These are phyloP conservation scores for Hanseniaspora vineae DNA, from an alignment of 805 yeast species.

Conservation along the genomic window DNA sequence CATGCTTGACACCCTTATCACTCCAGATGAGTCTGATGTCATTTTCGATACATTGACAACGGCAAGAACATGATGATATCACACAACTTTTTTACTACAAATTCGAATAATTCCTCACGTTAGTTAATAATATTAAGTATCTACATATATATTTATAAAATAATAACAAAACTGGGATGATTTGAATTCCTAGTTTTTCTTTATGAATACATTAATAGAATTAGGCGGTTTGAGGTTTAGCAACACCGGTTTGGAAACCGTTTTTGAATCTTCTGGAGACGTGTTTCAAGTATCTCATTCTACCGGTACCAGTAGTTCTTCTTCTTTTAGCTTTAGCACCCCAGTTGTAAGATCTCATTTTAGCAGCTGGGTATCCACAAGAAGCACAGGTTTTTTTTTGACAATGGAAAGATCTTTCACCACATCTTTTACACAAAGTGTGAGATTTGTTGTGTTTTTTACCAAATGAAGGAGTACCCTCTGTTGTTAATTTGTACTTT, in stretches of 20 bases:
- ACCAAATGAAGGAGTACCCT: constrained; percentile 99
- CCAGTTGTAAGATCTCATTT: constrained; percentile 99
- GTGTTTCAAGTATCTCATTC: constrained; percentile 95
- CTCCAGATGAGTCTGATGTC: constrained; percentile 5
- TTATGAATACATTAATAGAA: constrained; percentile 12
- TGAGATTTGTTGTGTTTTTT: constrained; percentile 99
- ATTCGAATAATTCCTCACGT: background rate
- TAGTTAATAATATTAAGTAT: background rate
- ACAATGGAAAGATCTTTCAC: constrained; percentile 95
- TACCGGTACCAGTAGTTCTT: constrained; percentile 99
- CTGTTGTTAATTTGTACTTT: constrained; percentile 22
- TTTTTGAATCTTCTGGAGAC: constrained; percentile 97
- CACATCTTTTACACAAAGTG: constrained; percentile 98
- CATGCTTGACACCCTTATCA: constrained; percentile 2
- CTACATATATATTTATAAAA: background rate
- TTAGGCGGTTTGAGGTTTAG: constrained; percentile 55
- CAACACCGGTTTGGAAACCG: constrained; percentile 90
- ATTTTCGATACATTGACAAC: constrained; percentile 4
- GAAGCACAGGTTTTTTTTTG: constrained; percentile 98
- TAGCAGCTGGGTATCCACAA: constrained; percentile 99
- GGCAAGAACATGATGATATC: background rate
- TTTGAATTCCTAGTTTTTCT: too few species aligned
- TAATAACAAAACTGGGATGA: background rate
- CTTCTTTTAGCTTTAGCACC: constrained; percentile 98
- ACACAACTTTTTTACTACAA: too few species aligned